These are phyloP conservation scores for Cyberlindnera lachancei DNA, from an alignment of 805 yeast species.

Conservation along the genomic window DNA sequence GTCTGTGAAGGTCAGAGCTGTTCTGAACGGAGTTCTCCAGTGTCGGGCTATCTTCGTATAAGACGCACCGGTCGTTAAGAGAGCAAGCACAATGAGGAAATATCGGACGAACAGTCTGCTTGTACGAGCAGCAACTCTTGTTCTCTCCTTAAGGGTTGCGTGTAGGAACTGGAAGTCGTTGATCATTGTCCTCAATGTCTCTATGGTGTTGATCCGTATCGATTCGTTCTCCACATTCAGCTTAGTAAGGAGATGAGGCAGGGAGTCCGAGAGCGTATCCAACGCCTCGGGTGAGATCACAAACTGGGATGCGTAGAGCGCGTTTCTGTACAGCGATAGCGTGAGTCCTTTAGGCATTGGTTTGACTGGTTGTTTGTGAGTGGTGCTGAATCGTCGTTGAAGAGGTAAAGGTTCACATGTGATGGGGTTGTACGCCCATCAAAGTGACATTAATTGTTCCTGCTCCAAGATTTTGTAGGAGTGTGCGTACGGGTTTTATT, in stretches of 20 bases:
- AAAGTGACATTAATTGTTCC: too few relatives aligned
- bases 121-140: slow-evolving; percentile 1
- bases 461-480: too few relatives aligned
- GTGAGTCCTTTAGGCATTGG: too few relatives aligned
- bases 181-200: slow-evolving; percentile 1
- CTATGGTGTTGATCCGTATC: slow-evolving; percentile 5
- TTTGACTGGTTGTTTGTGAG: too few relatives aligned
- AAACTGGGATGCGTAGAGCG: slow-evolving; percentile 10
- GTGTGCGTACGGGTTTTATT: too few relatives aligned
- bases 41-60: slow-evolving; percentile 3
- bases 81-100: slow-evolving; percentile 8
- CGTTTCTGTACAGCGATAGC: background rate
- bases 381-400: too few relatives aligned
- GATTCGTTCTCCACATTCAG: slow-evolving; percentile 5
- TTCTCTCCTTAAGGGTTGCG: background rate
- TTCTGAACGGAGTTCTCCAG: slow-evolving; percentile 1
- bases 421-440: too few relatives aligned
- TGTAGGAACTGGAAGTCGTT: slow-evolving; percentile 6
- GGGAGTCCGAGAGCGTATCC: slow-evolving; percentile 1
- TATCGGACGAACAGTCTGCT: slow-evolving; percentile 6
- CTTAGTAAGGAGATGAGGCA: slow-evolving; percentile 10
- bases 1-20: background rate
- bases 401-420: too few relatives aligned
- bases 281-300: slow-evolving; percentile 5
- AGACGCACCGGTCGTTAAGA: slow-evolving; percentile 3